Conservation (phyloP, 306 rosid genomes). For the Quercus robur region DNA sequence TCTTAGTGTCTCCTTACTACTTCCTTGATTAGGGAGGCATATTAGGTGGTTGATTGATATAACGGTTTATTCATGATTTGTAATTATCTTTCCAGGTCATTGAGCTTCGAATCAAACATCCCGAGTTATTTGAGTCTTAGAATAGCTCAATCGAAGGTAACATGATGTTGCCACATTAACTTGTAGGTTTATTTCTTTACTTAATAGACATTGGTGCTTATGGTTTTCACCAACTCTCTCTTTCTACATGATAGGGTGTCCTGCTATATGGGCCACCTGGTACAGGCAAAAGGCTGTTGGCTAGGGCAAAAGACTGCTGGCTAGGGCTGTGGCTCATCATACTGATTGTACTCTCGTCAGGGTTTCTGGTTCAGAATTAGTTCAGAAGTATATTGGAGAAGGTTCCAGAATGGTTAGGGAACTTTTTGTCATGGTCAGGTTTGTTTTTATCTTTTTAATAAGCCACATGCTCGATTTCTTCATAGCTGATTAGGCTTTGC, state of each 20-base stretch:
- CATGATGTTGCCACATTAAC: neutral
- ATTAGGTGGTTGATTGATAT: constrained; percentile 3
- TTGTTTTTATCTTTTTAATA: constrained; percentile 22
- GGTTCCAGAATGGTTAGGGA: constrained; percentile 99
- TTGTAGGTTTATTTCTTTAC: neutral
- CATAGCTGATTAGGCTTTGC: neutral
- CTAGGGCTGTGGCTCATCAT: constrained; percentile 98
- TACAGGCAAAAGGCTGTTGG: constrained; percentile 93
- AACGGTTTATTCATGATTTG: constrained; percentile 1
- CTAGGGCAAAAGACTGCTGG: constrained; percentile 82
- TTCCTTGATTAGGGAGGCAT: neutral
- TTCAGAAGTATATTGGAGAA: constrained; percentile 98
- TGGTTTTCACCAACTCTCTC: neutral
- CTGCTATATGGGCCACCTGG: constrained; percentile 96
- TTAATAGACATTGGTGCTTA: neutral
- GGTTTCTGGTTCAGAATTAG: constrained; percentile 95
- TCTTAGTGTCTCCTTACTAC: neutral
- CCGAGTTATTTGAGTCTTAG: constrained; percentile 98
- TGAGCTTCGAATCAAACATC: constrained; percentile 97
- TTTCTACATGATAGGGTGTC: constrained; percentile 58
- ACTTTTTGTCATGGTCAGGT: constrained; percentile 98
- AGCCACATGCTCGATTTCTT: neutral
- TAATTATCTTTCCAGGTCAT: constrained; percentile 59
- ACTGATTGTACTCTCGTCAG: constrained; percentile 97
- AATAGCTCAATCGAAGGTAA: constrained; percentile 98